Conservation (phyloP, 1,284 basidiomycete species). For the Salmacisia buchloeana region DNA sequence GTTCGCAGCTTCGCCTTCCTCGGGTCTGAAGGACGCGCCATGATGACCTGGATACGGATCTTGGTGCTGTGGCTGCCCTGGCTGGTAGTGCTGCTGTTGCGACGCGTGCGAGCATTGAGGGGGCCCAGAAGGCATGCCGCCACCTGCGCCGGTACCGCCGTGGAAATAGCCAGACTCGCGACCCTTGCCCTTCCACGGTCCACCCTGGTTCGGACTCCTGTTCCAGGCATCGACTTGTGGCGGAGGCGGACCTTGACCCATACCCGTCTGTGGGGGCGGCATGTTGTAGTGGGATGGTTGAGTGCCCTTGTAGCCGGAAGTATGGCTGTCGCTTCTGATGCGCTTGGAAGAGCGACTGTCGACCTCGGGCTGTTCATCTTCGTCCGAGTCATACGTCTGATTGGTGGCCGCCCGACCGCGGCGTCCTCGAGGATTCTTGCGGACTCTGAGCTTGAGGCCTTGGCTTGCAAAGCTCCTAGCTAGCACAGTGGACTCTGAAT, state of each 20-base stretch:
- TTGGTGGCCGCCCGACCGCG: constrained; percentile 12
- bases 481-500: constrained; percentile 32
- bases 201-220: background rate
- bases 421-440: constrained; percentile 37
- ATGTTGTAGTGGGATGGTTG: background rate
- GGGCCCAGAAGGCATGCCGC: too few species aligned
- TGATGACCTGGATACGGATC: too few species aligned
- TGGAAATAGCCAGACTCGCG: background rate
- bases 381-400: background rate
- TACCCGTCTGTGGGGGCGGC: background rate
- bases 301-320: background rate
- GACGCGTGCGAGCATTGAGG: background rate
- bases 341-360: background rate
- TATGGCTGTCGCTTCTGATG: constrained; percentile 8
- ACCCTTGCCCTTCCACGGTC: background rate
- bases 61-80: too few species aligned
- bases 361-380: background rate
- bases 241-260: background rate
- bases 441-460: constrained; percentile 45
- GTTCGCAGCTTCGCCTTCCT: too few species aligned
- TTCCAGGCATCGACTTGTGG: background rate
- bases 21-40: too few species aligned
- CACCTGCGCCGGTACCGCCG: background rate
- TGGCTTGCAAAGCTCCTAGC: constrained; percentile 44
- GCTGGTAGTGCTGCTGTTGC: background rate